phyloP scores from a whole-genome alignment of 495 filamentous ascomycete genomes.

The Neurospora intermedia region DNA sequence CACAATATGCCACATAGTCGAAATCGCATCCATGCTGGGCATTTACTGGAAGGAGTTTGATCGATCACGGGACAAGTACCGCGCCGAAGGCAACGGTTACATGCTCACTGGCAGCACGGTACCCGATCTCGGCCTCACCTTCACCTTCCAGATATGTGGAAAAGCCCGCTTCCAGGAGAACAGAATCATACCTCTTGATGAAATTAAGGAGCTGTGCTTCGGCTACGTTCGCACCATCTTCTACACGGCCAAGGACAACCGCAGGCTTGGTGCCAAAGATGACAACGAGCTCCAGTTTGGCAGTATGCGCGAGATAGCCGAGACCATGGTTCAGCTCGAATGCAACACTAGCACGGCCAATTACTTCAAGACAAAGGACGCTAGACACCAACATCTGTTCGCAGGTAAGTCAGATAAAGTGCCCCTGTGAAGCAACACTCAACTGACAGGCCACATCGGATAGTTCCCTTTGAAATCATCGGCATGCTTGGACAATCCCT shows the following conservation, averaged over 20 bases:
- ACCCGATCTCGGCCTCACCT: conserved; percentile 35
- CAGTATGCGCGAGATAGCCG: conserved; percentile 27
- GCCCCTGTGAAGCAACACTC: no score
- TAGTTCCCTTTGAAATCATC: conserved; percentile 37
- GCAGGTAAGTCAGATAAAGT: conserved; percentile 23
- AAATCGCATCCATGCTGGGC: conserved; percentile 39
- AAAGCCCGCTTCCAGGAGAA: conserved; percentile 32
- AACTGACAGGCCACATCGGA: no score
- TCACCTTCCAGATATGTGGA: conserved; percentile 33
- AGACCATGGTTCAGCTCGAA: conserved; percentile 35
- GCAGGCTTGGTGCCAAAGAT: conserved; percentile 23
- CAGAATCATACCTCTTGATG: conserved; percentile 33
- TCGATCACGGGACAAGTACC: conserved; percentile 29
- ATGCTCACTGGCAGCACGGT: conserved; percentile 33
- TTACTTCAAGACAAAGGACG: conserved; percentile 24
- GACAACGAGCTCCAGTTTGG: conserved; percentile 26
- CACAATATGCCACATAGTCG: conserved; percentile 39
- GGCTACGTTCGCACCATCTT: conserved; percentile 38
- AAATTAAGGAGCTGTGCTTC: conserved; percentile 37
- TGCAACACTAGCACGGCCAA: conserved; percentile 33
- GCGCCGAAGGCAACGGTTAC: conserved; percentile 42
- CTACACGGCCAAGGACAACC: conserved; percentile 20
- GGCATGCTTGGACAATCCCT: conserved; percentile 40
- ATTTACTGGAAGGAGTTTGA: conserved; percentile 43
- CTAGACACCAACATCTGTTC: conserved; percentile 33